phyloP scores from a whole-genome alignment of 345 rosid genomes.

The Euclidium syriacum region DNA sequence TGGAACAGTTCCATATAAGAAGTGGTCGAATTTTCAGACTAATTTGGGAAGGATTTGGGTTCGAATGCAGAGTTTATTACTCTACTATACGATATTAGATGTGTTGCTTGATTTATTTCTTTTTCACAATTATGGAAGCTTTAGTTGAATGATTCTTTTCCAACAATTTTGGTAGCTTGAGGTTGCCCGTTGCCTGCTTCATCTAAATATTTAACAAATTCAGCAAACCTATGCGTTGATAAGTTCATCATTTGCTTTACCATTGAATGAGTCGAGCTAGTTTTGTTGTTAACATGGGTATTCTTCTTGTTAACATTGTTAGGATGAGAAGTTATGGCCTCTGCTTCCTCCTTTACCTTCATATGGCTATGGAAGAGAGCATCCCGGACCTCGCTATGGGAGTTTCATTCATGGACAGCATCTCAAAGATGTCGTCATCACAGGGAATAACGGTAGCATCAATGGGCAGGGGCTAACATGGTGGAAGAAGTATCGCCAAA shows the following conservation, averaged over 20 bases:
- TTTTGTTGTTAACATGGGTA: not conserved
- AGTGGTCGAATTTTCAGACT: not conserved
- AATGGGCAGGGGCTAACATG: constrained; percentile 85
- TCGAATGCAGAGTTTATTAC: not conserved
- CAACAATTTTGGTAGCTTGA: not conserved
- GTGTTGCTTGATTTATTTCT: not conserved
- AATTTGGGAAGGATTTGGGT: not conserved
- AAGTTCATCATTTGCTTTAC: not conserved
- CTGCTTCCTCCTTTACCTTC: constrained; percentile 67
- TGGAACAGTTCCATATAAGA: not conserved
- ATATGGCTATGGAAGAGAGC: constrained; percentile 69
- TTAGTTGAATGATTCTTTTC: not conserved
- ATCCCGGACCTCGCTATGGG: constrained; percentile 62
- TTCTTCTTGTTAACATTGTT: not conserved
- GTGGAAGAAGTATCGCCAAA: constrained; percentile 88
- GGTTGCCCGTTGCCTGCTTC: not conserved
- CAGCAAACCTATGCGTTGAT: not conserved
- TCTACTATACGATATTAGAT: not conserved
- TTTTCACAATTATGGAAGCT: not conserved
- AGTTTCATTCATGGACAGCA: constrained; percentile 71
- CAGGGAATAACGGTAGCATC: constrained; percentile 88
- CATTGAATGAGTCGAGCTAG: not conserved
- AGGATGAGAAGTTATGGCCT: constrained; percentile 66
- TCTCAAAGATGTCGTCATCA: constrained; percentile 60
- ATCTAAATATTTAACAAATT: not conserved